Base-by-base conservation (phyloP, 805 yeast genomes). In the Candida anglica region DNA sequence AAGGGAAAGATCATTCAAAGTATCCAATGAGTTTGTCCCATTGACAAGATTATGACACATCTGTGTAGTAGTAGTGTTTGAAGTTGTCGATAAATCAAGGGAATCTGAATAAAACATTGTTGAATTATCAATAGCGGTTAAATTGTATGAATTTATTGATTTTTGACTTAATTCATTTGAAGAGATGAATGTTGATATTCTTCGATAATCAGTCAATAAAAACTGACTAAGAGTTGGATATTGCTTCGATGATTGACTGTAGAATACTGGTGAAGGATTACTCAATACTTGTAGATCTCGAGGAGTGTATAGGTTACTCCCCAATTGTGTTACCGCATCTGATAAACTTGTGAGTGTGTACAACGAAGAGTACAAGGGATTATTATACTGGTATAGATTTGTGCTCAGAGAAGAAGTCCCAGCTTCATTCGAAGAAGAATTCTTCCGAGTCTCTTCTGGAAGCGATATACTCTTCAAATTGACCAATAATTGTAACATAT, bases 221-320 rank as follows among this genome's bases (percentile, higher is more conserved):
- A 62, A 57, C 5, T 47, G 44, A 15, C 47, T 22, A 25, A 52
- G 43, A n/a, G 57, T 39, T 1, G 71, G 71, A 19, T 52, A 54
- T 7, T 34, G 15, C 3, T 33, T 27, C 21, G 36, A 31, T 6
- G 59, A 42, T 5, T 32, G 32, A 36, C 55, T 55, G 42, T 59
- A 63, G 36, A 38, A 52, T 15, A 27, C 21, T 11, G 30, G 14
- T 23, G 18, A 29, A 19, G n/a, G n/a, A n/a, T n/a, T n/a, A n/a
- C n/a, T n/a, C n/a, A n/a, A n/a, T n/a, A n/a, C n/a, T n/a, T n/a
- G n/a, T n/a, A n/a, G n/a, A n/a, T n/a, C n/a, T n/a, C n/a, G n/a
- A n/a, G n/a, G n/a, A n/a, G n/a, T n/a, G n/a, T n/a, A n/a, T n/a
- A n/a, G n/a, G n/a, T n/a, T n/a, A n/a, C n/a, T n/a, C n/a, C n/a